Evolutionary conservation across 164 flowering plant species (phyloP), one percentile per base, ranked within the genome.

Genomic region (Kalanchoe fedtschenkoi): DNA sequence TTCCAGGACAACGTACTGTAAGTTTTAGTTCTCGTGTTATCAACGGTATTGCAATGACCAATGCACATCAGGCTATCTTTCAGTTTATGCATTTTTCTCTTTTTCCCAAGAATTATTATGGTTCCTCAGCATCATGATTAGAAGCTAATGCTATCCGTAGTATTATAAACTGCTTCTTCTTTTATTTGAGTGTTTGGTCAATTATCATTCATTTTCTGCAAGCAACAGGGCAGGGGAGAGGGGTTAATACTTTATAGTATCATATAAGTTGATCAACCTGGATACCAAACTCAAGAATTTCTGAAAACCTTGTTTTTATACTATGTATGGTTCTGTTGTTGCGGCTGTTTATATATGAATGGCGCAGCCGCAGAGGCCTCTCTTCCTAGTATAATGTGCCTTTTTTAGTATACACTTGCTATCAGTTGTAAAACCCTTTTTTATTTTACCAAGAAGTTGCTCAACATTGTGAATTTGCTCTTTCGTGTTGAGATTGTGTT

Each of bases 1-100:
- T 91, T 73, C 95, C 98, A 60, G 96, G 98, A 63, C 96, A 91
- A 71, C 86, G 93, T 32, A 91, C 98, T 64, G 98, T 91, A 74
- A 91, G 96, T 72, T 64, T 69, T n/a, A 66, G 57, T 33, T 34
- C 29, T 39, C 15, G n/a, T 32, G n/a, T 9, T 0, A 61, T 37
- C 34, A 29, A 51, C 9, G 9, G 7, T 34, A n/a, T 35, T 24
- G 3, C 9, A 15, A 13, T 47, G 15, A 34, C 51, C 2, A 39
- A 19, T 39, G 16, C 29, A 21, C 0, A 30, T 15, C 21, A 32
- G 5, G 19, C 4, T 46, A 22, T n/a, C 1, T 41, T 16, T 35
- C 1, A 4, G 2, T 15, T 6, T 4, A 9, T 24, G 16, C 13
- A 9, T 51, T 24, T 51, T 28, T 13, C n/a, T n/a, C 19, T 11